These are phyloP conservation scores for Pyricularia pennisetigena DNA, from an alignment of 2,329 filamentous ascomycete genomes.

Conservation along the genomic window DNA sequence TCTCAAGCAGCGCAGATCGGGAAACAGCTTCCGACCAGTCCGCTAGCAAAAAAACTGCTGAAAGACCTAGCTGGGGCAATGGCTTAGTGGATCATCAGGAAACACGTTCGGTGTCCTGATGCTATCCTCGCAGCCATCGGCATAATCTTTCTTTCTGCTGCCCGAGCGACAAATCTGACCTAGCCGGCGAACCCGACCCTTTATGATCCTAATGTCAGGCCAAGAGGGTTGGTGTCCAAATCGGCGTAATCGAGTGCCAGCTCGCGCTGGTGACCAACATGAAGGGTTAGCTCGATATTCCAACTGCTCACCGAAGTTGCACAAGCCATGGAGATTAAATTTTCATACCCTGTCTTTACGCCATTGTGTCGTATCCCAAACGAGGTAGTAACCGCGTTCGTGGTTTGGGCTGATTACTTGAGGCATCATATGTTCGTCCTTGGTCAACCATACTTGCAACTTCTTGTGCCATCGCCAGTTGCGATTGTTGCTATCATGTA, in stretches of 20 bases:
- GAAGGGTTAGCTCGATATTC: conserved; percentile 8
- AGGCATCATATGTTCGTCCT: conserved; percentile 56
- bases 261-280: conserved; percentile 34
- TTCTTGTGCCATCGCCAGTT: conserved; percentile 65
- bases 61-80: background rate
- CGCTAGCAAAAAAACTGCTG: background rate
- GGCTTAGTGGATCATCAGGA: background rate
- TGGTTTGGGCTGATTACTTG: conserved; percentile 46
- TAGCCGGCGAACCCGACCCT: background rate
- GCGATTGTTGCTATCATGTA: conserved; percentile 40
- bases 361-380: conserved; percentile 55
- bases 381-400: conserved; percentile 57
- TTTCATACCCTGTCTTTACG: conserved; percentile 51
- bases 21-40: background rate
- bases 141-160: background rate
- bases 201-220: background rate
- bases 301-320: background rate
- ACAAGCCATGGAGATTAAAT: background rate
- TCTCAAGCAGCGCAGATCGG: background rate
- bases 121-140: background rate
- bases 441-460: conserved; percentile 55
- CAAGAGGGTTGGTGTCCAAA: conserved; percentile 35
- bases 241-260: conserved; percentile 53
- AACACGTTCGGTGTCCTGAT: background rate
- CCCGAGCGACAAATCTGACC: background rate